Conservation (phyloP, 495 filamentous ascomycete genomes). For the Neurospora pannonica region DNA sequence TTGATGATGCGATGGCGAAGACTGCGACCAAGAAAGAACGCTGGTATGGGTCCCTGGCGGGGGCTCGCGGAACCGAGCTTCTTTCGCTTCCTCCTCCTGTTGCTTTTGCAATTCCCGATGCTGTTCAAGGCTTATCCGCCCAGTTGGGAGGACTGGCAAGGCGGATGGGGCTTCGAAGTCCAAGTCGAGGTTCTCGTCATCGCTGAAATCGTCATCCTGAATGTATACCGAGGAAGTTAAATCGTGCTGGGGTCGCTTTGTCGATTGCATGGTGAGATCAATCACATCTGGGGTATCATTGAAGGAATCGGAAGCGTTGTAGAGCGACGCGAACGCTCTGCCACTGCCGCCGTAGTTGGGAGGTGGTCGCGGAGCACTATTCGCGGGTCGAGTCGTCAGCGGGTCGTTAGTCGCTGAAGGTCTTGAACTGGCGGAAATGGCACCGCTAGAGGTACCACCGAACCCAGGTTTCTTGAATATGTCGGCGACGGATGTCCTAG, state of each 20-base stretch:
- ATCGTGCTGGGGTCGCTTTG: constrained; percentile 5
- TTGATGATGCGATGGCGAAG: constrained; percentile 22
- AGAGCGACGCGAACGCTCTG: constrained; percentile 29
- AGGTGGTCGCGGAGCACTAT: constrained; percentile 1
- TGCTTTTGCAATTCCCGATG: not conserved
- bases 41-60: constrained; percentile 11
- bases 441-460: not conserved
- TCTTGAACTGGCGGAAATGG: not conserved
- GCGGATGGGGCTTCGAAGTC: constrained; percentile 45
- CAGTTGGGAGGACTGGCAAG: constrained; percentile 26
- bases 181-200: constrained; percentile 55
- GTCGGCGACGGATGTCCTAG: constrained; percentile 20
- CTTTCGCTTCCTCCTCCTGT: not conserved
- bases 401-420: constrained; percentile 3
- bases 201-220: constrained; percentile 59
- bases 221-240: constrained; percentile 33
- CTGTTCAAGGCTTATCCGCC: constrained; percentile 6
- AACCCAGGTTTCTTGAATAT: constrained; percentile 13
- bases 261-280: constrained; percentile 2
- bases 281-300: constrained; percentile 22
- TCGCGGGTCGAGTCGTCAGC: constrained; percentile 7
- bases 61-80: not conserved
- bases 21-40: constrained; percentile 22
- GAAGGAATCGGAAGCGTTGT: constrained; percentile 33
- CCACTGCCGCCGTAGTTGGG: not conserved